Percentiles rank a stretch among this genome's conserved stretches.
phyloP scores from a whole-genome alignment of 345 rosid species.

The Laguncularia racemosa region DNA sequence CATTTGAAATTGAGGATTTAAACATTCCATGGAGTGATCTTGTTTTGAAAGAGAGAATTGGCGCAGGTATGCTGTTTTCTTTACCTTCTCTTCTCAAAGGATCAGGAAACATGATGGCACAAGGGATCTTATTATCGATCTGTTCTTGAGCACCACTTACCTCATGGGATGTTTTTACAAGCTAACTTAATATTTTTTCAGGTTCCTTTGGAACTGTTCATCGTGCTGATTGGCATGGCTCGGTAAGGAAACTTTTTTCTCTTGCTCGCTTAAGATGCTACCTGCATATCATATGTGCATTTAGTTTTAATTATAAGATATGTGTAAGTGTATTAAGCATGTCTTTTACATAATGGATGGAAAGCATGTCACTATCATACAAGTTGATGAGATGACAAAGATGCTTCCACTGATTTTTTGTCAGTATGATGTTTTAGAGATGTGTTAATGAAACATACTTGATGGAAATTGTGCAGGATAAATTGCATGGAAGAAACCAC shows the following conservation, averaged over 20 bases:
- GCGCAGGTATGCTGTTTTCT: constrained; percentile 63
- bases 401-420: no score
- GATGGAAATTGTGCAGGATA: no score
- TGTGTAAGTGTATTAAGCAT: no score
- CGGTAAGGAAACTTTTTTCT: constrained; percentile 48
- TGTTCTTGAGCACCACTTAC: neutral
- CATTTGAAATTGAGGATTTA: constrained; percentile 80
- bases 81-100: neutral
- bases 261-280: no score
- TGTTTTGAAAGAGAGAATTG: constrained; percentile 80
- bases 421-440: no score
- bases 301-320: no score
- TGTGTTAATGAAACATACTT: no score
- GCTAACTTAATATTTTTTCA: constrained; percentile 33
- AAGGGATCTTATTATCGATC: neutral
- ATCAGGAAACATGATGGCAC: neutral
- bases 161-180: constrained; percentile 16
- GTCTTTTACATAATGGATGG: no score
- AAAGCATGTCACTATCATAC: no score
- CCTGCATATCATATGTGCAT: no score
- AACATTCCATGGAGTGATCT: constrained; percentile 92
- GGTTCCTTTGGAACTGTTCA: constrained; percentile 99
- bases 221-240: constrained; percentile 99
- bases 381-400: no score
- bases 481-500: no score